phyloP scores from a whole-genome alignment of 441 rosid genomes.

The Aquilaria agallochum region DNA sequence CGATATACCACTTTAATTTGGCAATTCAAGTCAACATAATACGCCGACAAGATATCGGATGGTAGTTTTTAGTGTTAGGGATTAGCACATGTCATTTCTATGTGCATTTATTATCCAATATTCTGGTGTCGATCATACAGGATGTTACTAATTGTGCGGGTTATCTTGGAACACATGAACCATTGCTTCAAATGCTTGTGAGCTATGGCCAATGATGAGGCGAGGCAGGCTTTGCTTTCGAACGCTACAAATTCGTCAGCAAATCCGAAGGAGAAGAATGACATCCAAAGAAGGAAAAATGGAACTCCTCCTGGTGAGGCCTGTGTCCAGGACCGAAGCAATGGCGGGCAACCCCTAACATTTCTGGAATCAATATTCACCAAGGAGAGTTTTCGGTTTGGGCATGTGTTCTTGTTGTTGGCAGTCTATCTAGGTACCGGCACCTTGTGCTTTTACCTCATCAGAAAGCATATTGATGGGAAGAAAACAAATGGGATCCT shows the following conservation, averaged over 20 bases:
- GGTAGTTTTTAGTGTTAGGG: too few species aligned
- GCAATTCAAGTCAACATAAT: too few species aligned
- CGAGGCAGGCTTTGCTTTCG: constrained; percentile 25
- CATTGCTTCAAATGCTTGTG: not conserved
- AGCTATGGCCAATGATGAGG: constrained; percentile 29
- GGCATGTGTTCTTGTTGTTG: constrained; percentile 19
- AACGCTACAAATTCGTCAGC: constrained; percentile 8
- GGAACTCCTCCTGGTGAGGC: constrained; percentile 3
- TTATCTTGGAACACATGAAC: not conserved
- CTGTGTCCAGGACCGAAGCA: constrained; percentile 12
- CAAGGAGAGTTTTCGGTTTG: constrained; percentile 18
- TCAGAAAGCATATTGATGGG: constrained; percentile 39
- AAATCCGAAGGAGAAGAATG: constrained; percentile 14
- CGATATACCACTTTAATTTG: too few species aligned
- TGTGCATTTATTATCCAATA: too few species aligned
- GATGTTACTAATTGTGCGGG: not conserved
- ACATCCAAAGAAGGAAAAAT: constrained; percentile 26
- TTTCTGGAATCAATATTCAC: constrained; percentile 14
- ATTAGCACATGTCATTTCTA: too few species aligned
- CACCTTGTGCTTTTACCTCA: constrained; percentile 34
- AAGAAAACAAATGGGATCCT: constrained; percentile 40
- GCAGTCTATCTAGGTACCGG: constrained; percentile 28
- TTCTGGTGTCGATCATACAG: too few species aligned
- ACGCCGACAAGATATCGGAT: too few species aligned
- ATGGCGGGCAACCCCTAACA: constrained; percentile 2